Evolutionary conservation across 306 rosid genomes (phyloP), one percentile per base, ranked within the genome.

Genomic region (Begonia fuchsioides): DNA sequence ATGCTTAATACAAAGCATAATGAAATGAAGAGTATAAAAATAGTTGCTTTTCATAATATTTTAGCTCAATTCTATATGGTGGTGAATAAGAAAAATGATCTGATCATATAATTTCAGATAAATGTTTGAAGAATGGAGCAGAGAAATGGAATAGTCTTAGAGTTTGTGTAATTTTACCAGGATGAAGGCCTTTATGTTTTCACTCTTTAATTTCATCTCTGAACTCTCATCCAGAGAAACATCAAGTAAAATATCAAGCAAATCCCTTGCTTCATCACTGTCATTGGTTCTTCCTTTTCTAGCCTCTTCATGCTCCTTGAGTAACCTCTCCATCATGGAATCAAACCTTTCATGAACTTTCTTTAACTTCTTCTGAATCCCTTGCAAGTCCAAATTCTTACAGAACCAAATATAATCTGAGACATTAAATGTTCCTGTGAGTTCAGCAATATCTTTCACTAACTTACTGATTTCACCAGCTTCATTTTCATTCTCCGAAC

Each of bases 141-240:
- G 8, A 49, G 10, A 47, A 26, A 26, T 26, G 7, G 35, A 26
- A 26, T 26, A 26, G 35, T 16, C 15, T 9, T 19, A 55, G 16
- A 38, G 7, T 12, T 14, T 3, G 45, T 10, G 45, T 41, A 10
- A 41, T 32, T 39, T 56, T 68, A 78, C 87, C 77, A 76, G 10
- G 54, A 73, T 63, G 45, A 79, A 79, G 58, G 84, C 79, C 55
- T 83, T 79, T 1, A 82, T 76, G 39, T 76, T 78, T 5, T 73
- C 77, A 48, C 47, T 68, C 1, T 68, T 66, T 61, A 76, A 60
- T 57, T 51, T 73, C 2, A 76, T 67, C 59, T 78, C 81, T 1
- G 79, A 58, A 20, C 16, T 58, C 15, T 66, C 62, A 51, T 76
- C 77, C 52, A 71, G 73, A 13, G 53, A 26, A 13, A 56, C 68